Evolutionary conservation across 345 rosid genomes (phyloP).

Genomic region (Hevea brasiliensis): DNA sequence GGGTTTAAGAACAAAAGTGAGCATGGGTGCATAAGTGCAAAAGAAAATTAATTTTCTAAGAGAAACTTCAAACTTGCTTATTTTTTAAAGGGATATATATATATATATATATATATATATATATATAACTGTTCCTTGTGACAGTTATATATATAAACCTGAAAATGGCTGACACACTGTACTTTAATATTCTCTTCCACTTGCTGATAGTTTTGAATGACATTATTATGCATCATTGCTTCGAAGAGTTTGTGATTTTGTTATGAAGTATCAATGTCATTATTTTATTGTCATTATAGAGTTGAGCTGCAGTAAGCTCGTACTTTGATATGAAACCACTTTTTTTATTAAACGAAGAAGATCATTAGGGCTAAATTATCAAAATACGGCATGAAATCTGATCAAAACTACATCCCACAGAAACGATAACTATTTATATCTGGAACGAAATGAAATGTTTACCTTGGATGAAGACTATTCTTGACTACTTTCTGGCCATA

Average conservation of each 20-base stretch:
- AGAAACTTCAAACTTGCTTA: too few species aligned
- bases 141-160: conserved; percentile 20
- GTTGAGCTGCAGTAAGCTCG: background rate
- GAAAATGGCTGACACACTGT: conserved; percentile 22
- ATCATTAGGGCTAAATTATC: background rate
- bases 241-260: background rate
- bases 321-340: background rate
- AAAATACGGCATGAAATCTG: background rate
- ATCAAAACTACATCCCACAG: too few species aligned
- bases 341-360: background rate
- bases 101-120: too few species aligned
- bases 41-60: too few species aligned
- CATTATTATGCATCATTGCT: background rate
- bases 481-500: conserved; percentile 98
- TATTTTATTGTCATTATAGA: background rate
- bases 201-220: conserved; percentile 5
- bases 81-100: too few species aligned
- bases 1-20: too few species aligned
- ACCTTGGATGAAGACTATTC: conserved; percentile 98
- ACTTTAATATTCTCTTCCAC: conserved; percentile 21
- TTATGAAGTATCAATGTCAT: background rate
- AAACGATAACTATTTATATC: too few species aligned
- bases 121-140: conserved; percentile 1
- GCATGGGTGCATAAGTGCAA: too few species aligned
- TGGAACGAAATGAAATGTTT: conserved; percentile 1